Evolutionary conservation across 108 stramenopile genomes (phyloP), one percentile per base, ranked within the genome.

Genomic region (Pseudonitzschia multistriata): DNA sequence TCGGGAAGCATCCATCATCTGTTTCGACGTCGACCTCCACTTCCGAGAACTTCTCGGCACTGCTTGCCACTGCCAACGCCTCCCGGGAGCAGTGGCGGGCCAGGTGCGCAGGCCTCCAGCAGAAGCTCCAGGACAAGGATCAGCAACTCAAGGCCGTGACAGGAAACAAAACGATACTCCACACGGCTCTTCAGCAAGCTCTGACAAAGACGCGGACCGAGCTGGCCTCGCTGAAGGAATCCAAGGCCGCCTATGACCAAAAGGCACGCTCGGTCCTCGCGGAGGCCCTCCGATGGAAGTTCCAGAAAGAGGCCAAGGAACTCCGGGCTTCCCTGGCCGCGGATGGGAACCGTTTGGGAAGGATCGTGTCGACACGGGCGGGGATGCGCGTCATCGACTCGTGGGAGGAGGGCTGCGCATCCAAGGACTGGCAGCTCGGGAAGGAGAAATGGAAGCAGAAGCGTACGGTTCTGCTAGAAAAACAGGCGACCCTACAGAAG

Each of bases 381-480:
- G 89, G 88, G 14, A 72, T 81, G 55, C 77, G 88, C 54, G 74
- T 61, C 0, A 73, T 80, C 42, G 88, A 89, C 71, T 76, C 64
- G 28, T 95, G 93, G 93, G 88, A 95, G 69, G 93, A 95, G 54
- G 93, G 93, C 27, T 74, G 87, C 53, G 90, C 86, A 8, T 79
- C 88, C 2, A 67, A 63, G 36, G 67, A 75, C 21, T 63, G 90
- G 70, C 74, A 81, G 30, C 61, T 62, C 17, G 67, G 75, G 31
- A 81, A 81, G 52, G 48, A 60, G 13, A 81, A 80, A 25, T 65
- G 88, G 67, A 68, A 52, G 49, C 42, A 55, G 37, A 81, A 83
- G 66, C 76, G 73, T 49, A 64, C 82, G 31, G 40, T 34, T 11
- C 52, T 91, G 63, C 33, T 85, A 67, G 66, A 70, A 40, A 73